phyloP scores from a whole-genome alignment of 768 basidiomycete species.

The Mycena epipterygia region DNA sequence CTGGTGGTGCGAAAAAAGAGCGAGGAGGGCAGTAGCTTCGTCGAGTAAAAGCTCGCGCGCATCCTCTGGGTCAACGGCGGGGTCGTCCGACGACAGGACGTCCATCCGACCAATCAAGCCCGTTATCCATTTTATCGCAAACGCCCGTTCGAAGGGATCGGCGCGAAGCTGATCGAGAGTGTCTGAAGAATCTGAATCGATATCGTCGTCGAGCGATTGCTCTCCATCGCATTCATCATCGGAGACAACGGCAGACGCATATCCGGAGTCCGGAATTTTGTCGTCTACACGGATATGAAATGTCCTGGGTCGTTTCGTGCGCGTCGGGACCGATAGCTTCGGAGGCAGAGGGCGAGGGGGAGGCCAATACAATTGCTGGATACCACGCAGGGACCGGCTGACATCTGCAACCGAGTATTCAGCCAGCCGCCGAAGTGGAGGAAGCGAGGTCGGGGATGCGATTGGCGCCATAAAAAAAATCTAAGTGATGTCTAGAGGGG shows the following conservation, averaged over 20 bases:
- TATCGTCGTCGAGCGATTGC: slow-evolving; percentile 30
- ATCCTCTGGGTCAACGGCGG: slow-evolving; percentile 50
- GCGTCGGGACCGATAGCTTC: slow-evolving; percentile 45
- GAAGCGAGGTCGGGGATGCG: slow-evolving; percentile 68
- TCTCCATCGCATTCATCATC: slow-evolving; percentile 50
- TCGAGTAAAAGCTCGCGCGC: slow-evolving; percentile 63
- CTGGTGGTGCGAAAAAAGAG: slow-evolving; percentile 60
- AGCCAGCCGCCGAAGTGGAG: slow-evolving; percentile 62
- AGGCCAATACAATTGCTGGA: slow-evolving; percentile 69
- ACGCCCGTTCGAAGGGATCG: slow-evolving; percentile 77
- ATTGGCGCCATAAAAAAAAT: slow-evolving; percentile 37
- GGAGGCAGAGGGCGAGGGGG: slow-evolving; percentile 46
- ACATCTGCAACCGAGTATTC: slow-evolving; percentile 53
- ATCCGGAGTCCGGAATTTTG: slow-evolving; percentile 78
- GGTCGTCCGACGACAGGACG: slow-evolving; percentile 38
- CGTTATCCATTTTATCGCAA: slow-evolving; percentile 82
- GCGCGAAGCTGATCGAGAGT: slow-evolving; percentile 64
- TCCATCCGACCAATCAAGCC: slow-evolving; percentile 75
- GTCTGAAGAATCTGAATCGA: slow-evolving; percentile 41
- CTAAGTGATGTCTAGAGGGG: slow-evolving; percentile 38
- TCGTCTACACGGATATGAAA: slow-evolving; percentile 50
- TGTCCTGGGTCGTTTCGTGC: slow-evolving; percentile 39
- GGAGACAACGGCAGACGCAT: slow-evolving; percentile 80
- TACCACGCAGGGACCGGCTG: slow-evolving; percentile 54
- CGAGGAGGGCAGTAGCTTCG: slow-evolving; percentile 69